Evolutionary conservation across 1,284 basidiomycete species (phyloP), one percentile per base, ranked within the genome.

Genomic region (Blastosporella zonata): DNA sequence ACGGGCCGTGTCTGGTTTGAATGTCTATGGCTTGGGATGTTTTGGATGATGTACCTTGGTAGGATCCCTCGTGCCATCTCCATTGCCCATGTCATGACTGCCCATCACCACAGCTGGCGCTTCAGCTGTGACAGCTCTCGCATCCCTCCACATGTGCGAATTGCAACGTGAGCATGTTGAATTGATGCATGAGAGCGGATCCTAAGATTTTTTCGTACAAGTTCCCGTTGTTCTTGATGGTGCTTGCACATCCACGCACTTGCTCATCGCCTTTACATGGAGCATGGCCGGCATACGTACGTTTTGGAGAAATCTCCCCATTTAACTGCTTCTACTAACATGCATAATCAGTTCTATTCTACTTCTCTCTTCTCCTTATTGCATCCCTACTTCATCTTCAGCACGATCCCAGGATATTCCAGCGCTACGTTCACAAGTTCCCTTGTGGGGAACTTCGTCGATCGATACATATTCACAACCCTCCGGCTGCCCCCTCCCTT

Each of bases 1-100:
- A 73, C 79, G 10, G 74, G 76, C 31, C 75, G 72, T 10, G 78
- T 89, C n/a, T 87, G 82, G 82, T 82, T 87, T 54, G 87, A 90
- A 61, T 77, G 75, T 55, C 46, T 65, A 20, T 90, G 87, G 87
- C 64, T 82, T 35, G 67, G 70, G 1, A 23, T 82, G 6, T 81
- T 83, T 58, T 81, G 76, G 63, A 37, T 78, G 15, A 62, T 87
- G 63, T 71, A 85, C 52, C 66, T 89, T 6, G 74, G 87, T 90
- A 61, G 34, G 81, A 64, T 28, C 17, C 29, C 12, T 28, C 29
- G 35, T 6, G 43, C 28, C 36, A 38, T 23, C n/a, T 27, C 13
- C 35, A 13, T 8, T n/a, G 17, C 15, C 8, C 25, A 28, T 42
- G 31, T 36, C 13, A 22, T 17, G 13, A 43, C 23, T 4, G 15